Conservation (phyloP, 257 asterid genomes). For the Thymus quinquecostatus region DNA sequence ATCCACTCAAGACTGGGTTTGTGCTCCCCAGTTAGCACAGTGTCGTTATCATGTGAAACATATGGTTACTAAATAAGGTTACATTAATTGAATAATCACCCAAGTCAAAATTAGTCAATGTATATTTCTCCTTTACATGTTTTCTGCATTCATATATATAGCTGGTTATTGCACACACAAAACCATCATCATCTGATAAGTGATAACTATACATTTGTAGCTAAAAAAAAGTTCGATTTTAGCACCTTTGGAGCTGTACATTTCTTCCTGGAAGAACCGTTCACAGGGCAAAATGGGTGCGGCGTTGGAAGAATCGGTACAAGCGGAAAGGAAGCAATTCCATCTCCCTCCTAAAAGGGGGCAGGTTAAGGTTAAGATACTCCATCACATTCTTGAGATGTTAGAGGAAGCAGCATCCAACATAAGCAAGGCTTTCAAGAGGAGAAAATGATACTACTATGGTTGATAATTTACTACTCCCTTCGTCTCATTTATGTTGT, state of each 20-base stretch:
- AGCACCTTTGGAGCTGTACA: too few species aligned
- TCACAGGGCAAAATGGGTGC: neutral
- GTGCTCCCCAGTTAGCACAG: slow-evolving; percentile 29
- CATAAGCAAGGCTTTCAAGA: neutral
- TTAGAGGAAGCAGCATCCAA: slow-evolving; percentile 7
- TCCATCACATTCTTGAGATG: slow-evolving; percentile 27
- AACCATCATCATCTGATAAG: neutral
- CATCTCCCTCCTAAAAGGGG: slow-evolving; percentile 49
- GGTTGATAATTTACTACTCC: too few species aligned
- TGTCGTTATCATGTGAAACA: slow-evolving; percentile 36
- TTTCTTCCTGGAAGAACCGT: too few species aligned
- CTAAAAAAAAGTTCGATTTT: too few species aligned
- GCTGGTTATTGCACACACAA: neutral
- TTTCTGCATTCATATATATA: neutral
- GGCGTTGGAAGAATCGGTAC: slow-evolving; percentile 2
- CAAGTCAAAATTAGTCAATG: neutral
- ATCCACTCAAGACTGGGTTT: neutral
- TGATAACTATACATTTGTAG: too few species aligned
- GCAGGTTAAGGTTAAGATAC: slow-evolving; percentile 32
- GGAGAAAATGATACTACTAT: neutral
- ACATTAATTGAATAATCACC: neutral
- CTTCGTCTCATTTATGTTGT: too few species aligned
- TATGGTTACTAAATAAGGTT: neutral
- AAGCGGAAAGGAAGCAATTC: slow-evolving; percentile 22
- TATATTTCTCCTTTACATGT: neutral